Percentiles rank a stretch among this genome's conserved stretches.
phyloP scores from a whole-genome alignment of 805 yeast species.

The Isabelozyma pseudorhagii region DNA sequence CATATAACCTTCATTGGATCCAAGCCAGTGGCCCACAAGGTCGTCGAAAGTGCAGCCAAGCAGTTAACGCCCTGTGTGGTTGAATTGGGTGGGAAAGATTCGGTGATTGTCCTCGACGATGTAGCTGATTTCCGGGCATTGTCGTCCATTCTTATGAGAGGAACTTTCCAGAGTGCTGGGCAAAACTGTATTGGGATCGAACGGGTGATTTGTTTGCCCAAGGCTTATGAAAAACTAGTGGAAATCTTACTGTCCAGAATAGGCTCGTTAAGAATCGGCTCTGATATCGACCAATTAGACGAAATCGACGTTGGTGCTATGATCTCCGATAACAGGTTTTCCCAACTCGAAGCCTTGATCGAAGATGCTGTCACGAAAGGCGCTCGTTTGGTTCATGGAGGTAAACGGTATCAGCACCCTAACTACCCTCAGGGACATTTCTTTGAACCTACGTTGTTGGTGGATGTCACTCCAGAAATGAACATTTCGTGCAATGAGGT shows the following conservation, averaged over 20 bases:
- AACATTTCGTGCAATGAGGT: conserved; percentile 84
- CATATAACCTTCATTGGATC: conserved; percentile 97
- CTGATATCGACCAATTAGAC: conserved; percentile 86
- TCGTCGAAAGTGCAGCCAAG: conserved; percentile 76
- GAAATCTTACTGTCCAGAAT: conserved; percentile 57
- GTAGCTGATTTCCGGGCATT: conserved; percentile 54
- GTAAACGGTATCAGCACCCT: conserved; percentile 77
- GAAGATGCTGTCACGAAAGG: conserved; percentile 74
- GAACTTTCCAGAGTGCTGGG: conserved; percentile 95
- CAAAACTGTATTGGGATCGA: conserved; percentile 98
- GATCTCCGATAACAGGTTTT: conserved; percentile 76
- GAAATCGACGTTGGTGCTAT: conserved; percentile 96
- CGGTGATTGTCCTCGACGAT: conserved; percentile 83
- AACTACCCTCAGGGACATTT: conserved; percentile 95
- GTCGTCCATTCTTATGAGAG: conserved; percentile 80
- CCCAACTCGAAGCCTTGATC: conserved; percentile 60
- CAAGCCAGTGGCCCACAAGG: conserved; percentile 89
- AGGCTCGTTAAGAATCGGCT: conserved; percentile 68
- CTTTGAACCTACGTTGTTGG: conserved; percentile 84
- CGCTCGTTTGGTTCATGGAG: conserved; percentile 81
- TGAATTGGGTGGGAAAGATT: conserved; percentile 96
- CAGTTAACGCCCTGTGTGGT: conserved; percentile 93
- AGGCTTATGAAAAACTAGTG: conserved; percentile 62
- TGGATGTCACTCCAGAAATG: conserved; percentile 75
- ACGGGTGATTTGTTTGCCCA: conserved; percentile 78